Evolutionary conservation across 768 basidiomycete species (phyloP), one percentile per base, ranked within the genome.

Genomic region (Rhodotorula diobovata): DNA sequence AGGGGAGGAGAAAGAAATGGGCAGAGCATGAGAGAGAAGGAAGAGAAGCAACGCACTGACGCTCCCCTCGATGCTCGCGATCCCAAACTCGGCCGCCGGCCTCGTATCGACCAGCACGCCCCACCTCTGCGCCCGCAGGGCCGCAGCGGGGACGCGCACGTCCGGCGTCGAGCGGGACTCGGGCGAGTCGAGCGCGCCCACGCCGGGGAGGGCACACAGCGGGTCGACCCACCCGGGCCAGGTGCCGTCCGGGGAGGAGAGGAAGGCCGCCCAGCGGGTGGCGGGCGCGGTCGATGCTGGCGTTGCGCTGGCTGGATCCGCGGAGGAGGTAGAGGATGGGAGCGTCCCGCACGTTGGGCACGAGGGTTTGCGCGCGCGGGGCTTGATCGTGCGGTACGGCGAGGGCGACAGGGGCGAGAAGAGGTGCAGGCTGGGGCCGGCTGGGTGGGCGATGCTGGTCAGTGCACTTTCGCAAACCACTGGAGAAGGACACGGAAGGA

Each of bases 331-430:
- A 6, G 43, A 18, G 45, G 53, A n/a, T 11, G 58, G 37, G 41
- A 54, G 37, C 16, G 71, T 77, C 11, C 89, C 90, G 78, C 95
- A 99, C 0, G 89, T 87, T 14, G 85, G 80, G 80, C 95, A 99
- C 11, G 85, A 84, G 2, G 85, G 80, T 63, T 89, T 88, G 51
- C 87, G 86, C 8, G 84, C 80, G 50, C 93, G 86, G n/a, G 96
- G 82, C 75, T 89, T 92, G 81, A 97, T 85, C 53, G 82, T 88
- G 10, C 94, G 86, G 79, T 96, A 94, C 0, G 89, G 88, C 1
- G 65, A 21, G 7, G 80, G 78, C 0, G 84, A 84, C 25, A 93
- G 79, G 0, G 91, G 88, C 34, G 89, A 88, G 80, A 88, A 91
- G 30, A 94, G 79, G 25, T 91, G 83, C 34, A 98, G 80, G 0